A percentile compares a stretch with the other conserved stretches of the same genome.
Evolutionary conservation across 2,329 filamentous ascomycete genomes (phyloP).

Genomic region (Emmonsiellopsis sp.): DNA sequence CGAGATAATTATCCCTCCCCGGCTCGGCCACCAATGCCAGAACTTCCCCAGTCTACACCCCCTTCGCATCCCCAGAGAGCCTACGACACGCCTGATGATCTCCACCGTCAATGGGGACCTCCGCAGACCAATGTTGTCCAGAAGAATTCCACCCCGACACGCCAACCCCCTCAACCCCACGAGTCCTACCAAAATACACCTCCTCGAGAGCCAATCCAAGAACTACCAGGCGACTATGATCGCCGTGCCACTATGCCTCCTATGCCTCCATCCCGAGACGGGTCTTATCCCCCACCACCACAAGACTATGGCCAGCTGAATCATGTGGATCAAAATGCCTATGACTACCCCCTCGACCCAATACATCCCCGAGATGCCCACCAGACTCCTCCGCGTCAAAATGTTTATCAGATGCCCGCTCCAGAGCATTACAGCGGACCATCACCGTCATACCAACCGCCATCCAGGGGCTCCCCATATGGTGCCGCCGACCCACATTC

Average conservation of each 20-base stretch:
- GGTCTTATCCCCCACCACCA: background rate
- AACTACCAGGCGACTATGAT: background rate
- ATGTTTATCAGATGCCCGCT: conserved; percentile 1
- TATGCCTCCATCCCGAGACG: conserved; percentile 5
- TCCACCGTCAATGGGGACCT: conserved; percentile 7
- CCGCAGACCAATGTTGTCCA: background rate
- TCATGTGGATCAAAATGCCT: background rate
- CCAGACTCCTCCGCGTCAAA: conserved; percentile 8
- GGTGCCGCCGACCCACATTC: background rate
- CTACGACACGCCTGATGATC: conserved; percentile 23
- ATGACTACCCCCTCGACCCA: conserved; percentile 1
- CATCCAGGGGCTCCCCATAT: conserved; percentile 6
- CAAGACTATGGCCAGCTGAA: background rate
- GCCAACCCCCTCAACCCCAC: background rate
- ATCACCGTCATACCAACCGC: conserved; percentile 6
- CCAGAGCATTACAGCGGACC: conserved; percentile 4
- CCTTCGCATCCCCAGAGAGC: conserved; percentile 12
- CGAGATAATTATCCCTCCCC: background rate
- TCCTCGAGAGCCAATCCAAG: conserved; percentile 3
- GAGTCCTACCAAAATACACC: conserved; percentile 5
- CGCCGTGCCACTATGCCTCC: background rate
- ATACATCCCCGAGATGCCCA: conserved; percentile 2
- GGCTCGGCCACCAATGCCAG: background rate
- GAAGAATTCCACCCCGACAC: background rate
- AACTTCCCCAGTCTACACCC: conserved; percentile 18